These are phyloP conservation scores for Chrysochromulina parva DNA, from an alignment of 78 protist genomes.

Conservation along the genomic window DNA sequence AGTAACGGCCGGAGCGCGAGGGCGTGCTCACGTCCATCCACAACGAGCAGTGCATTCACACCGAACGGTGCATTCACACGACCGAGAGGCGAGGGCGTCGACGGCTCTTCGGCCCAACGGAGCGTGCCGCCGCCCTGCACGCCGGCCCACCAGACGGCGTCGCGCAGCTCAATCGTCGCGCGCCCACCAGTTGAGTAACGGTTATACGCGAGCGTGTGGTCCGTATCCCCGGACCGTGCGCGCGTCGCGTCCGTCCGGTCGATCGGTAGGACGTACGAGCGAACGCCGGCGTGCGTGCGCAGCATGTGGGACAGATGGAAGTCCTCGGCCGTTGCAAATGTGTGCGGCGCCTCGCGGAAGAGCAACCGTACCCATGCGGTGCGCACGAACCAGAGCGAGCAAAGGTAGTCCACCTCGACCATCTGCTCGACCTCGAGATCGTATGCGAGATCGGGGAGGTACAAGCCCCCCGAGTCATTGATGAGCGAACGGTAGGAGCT, in stretches of 20 bases:
- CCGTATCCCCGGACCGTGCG: not conserved
- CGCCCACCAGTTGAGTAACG: not conserved
- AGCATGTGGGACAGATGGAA: not conserved
- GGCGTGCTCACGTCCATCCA: no score
- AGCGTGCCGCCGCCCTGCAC: not conserved
- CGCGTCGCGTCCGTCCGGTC: not conserved
- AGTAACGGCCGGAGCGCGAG: no score
- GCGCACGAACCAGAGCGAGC: conserved; percentile 8
- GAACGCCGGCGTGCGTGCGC: conserved; percentile 7
- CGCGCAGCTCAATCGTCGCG: not conserved
- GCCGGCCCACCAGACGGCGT: not conserved
- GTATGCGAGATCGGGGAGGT: conserved; percentile 2
- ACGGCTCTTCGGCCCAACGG: not conserved
- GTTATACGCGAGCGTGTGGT: not conserved
- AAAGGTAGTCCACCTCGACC: conserved; percentile 15
- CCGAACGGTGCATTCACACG: no score
- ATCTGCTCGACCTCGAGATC: not conserved
- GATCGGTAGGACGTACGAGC: not conserved
- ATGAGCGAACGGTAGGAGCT: not conserved
- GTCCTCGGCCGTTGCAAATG: not conserved
- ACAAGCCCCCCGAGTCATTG: conserved; percentile 3
- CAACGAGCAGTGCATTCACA: no score
- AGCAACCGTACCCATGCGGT: not conserved
- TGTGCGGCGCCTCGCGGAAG: conserved; percentile 6
- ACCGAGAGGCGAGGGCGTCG: no score